Conservation (phyloP, 2,329 filamentous ascomycete species). For the Trichothecium roseum region DNA sequence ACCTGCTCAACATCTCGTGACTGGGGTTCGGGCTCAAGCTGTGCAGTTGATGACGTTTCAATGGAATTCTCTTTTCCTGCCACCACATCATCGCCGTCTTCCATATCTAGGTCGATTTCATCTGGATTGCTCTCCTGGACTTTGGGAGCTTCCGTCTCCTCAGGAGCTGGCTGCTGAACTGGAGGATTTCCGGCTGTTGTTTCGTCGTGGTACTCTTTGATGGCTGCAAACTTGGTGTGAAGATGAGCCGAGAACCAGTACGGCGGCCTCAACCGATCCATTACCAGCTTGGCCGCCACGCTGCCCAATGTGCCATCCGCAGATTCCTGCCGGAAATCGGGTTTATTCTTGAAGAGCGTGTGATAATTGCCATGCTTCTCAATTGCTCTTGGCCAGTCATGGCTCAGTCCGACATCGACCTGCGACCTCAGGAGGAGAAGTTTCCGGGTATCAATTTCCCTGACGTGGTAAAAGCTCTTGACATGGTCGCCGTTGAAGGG, state of each 20-base stretch:
- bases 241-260: slow-evolving; percentile 94
- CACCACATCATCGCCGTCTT: slow-evolving; percentile 34
- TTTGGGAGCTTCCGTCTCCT: neutral
- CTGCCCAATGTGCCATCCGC: slow-evolving; percentile 67
- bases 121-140: slow-evolving; percentile 41
- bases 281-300: slow-evolving; percentile 65
- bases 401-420: slow-evolving; percentile 83
- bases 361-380: slow-evolving; percentile 66
- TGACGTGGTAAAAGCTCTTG: slow-evolving; percentile 77
- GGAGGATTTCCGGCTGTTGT: slow-evolving; percentile 8
- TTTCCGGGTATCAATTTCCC: slow-evolving; percentile 86
- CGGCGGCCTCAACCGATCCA: slow-evolving; percentile 69
- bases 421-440: slow-evolving; percentile 75
- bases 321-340: slow-evolving; percentile 66
- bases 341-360: slow-evolving; percentile 63
- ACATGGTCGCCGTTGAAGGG: slow-evolving; percentile 73
- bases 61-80: slow-evolving; percentile 1
- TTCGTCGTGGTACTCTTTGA: slow-evolving; percentile 43
- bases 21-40: slow-evolving; percentile 3
- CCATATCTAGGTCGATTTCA: slow-evolving; percentile 61
- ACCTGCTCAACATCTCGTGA: slow-evolving; percentile 27
- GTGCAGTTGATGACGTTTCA: slow-evolving; percentile 5
- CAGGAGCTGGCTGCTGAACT: slow-evolving; percentile 1
- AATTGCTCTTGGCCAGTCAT: slow-evolving; percentile 86
- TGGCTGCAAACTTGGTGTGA: slow-evolving; percentile 76